These are phyloP conservation scores for Botrytis medusae DNA, from an alignment of 2,329 filamentous ascomycete species.

Conservation along the genomic window DNA sequence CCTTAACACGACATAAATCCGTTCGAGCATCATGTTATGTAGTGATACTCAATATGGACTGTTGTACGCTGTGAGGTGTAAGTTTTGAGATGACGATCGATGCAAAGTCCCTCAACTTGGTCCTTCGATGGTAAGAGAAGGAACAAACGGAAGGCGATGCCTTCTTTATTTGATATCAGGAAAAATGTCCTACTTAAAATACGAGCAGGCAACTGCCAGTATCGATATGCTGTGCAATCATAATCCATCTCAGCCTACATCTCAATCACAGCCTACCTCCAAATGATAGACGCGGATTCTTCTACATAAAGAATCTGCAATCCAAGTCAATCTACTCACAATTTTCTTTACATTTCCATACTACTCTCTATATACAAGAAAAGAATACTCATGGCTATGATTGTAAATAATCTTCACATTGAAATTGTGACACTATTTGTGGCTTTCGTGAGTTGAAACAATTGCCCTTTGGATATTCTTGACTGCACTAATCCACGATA, in stretches of 20 bases:
- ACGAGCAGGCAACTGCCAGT: not conserved
- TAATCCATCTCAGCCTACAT: not conserved
- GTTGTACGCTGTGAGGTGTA: not conserved
- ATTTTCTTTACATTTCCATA: not conserved
- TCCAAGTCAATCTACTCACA: not conserved
- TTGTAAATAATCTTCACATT: not conserved
- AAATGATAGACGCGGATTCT: not conserved
- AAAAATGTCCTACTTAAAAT: not conserved
- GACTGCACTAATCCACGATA: not conserved
- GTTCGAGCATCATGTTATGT: not conserved
- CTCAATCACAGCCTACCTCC: not conserved
- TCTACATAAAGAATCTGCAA: not conserved
- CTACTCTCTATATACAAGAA: not conserved
- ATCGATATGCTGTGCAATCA: not conserved
- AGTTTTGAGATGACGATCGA: not conserved
- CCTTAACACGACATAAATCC: slow-evolving; percentile 3
- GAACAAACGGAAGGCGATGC: not conserved
- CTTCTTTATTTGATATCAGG: not conserved
- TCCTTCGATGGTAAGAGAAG: not conserved
- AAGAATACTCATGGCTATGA: not conserved
- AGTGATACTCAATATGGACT: not conserved
- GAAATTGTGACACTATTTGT: not conserved
- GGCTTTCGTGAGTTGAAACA: not conserved
- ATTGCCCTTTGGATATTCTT: no score
- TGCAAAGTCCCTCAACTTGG: not conserved